Evolutionary conservation across 306 rosid species (phyloP).

Genomic region (Dalbergia cultrata): DNA sequence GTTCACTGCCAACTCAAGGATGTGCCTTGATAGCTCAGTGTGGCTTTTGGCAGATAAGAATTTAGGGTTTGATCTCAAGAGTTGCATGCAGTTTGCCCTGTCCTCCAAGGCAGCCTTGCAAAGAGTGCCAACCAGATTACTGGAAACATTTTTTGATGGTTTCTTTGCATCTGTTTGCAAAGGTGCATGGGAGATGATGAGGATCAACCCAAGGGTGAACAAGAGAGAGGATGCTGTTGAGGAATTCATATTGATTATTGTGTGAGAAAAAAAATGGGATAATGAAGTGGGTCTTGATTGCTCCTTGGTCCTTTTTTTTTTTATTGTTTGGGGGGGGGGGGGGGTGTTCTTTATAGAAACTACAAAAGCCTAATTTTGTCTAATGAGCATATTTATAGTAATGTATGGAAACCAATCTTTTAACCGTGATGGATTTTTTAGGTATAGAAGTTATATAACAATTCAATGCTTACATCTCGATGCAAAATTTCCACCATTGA

Average conservation of each 20-base stretch:
- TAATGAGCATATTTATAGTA: not conserved
- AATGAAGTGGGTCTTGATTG: not conserved
- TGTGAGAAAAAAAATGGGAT: no score
- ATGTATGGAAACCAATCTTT: not conserved
- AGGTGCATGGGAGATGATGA: not conserved
- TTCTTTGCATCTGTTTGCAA: not conserved
- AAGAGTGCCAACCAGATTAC: not conserved
- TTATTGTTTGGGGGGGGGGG: not conserved
- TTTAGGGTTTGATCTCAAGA: slow-evolving; percentile 6
- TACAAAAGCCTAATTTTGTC: not conserved
- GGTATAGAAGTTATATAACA: not conserved
- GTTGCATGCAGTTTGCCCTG: not conserved
- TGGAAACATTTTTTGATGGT: no score
- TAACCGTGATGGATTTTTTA: not conserved
- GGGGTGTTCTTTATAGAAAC: not conserved
- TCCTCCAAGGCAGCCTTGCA: not conserved
- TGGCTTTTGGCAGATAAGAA: not conserved
- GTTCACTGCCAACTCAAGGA: not conserved
- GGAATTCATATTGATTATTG: slow-evolving; percentile 8
- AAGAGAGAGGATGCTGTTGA: not conserved
- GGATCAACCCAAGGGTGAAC: slow-evolving; percentile 8
- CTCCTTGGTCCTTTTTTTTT: no score
- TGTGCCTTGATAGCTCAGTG: not conserved
- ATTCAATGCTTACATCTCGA: not conserved
- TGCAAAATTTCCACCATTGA: no score